These are phyloP conservation scores for Penicillium soppii DNA, from an alignment of 495 filamentous ascomycete species.

Conservation along the genomic window DNA sequence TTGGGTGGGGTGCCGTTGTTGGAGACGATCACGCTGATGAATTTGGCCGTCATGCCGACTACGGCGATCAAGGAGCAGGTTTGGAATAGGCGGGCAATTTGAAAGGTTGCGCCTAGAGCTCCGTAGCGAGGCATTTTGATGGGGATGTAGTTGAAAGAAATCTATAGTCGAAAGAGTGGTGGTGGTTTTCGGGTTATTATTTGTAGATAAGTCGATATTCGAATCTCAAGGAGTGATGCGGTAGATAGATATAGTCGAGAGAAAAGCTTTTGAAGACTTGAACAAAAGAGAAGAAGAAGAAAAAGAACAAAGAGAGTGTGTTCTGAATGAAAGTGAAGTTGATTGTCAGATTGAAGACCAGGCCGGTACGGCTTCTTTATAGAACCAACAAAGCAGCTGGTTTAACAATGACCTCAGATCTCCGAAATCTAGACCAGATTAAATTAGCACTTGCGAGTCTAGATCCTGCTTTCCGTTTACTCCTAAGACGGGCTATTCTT, in stretches of 20 bases:
- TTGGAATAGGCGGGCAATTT: conserved; percentile 68
- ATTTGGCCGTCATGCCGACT: conserved; percentile 79
- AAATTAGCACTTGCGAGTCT: conserved; percentile 19
- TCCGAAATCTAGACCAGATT: conserved; percentile 14
- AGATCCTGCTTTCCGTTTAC: conserved; percentile 6
- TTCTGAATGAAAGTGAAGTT: conserved; percentile 15
- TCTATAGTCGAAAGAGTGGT: not conserved
- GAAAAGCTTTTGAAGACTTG: conserved; percentile 1
- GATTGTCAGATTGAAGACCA: conserved; percentile 2
- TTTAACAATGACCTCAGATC: conserved; percentile 9
- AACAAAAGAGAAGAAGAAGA: not conserved
- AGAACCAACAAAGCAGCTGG: conserved; percentile 6
- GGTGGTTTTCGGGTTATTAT: not conserved
- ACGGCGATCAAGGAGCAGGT: conserved; percentile 70
- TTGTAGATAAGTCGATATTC: not conserved
- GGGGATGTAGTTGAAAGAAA: not conserved
- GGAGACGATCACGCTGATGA: conserved; percentile 74
- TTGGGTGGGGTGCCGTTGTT: conserved; percentile 61
- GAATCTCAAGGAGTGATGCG: not conserved
- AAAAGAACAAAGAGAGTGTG: conserved; percentile 6
- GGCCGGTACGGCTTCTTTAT: conserved; percentile 8
- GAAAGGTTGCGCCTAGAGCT: conserved; percentile 77
- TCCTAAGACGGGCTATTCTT: conserved; percentile 1
- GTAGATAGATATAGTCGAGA: not conserved
- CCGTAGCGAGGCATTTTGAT: conserved; percentile 52